Evolutionary conservation across 2,329 filamentous ascomycete species (phyloP).

Genomic region (Colletotrichum lini): DNA sequence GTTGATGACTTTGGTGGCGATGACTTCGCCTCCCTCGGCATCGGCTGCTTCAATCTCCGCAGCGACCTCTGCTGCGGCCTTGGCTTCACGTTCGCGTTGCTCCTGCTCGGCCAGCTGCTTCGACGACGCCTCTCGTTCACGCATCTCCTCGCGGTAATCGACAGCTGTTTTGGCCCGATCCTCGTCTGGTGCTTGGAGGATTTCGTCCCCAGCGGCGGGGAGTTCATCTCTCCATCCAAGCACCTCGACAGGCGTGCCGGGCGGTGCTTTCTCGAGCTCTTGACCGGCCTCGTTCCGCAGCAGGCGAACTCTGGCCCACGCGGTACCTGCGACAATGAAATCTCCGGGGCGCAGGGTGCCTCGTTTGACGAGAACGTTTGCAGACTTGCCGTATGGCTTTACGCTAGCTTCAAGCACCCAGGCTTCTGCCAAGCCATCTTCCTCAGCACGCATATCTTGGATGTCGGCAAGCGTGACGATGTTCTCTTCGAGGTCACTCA

Average conservation of each 20-base stretch:
- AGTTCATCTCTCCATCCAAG: conserved; percentile 92
- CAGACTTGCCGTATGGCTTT: conserved; percentile 86
- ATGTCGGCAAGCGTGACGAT: conserved; percentile 89
- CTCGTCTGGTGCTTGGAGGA: conserved; percentile 86
- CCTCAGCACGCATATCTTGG: conserved; percentile 88
- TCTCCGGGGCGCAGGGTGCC: conserved; percentile 88
- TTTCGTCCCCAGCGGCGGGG: conserved; percentile 87
- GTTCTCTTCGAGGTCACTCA: conserved; percentile 92
- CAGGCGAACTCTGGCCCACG: conserved; percentile 88
- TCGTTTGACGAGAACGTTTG: conserved; percentile 89
- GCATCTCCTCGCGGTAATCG: conserved; percentile 80
- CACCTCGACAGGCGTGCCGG: conserved; percentile 91
- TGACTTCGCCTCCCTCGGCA: conserved; percentile 51
- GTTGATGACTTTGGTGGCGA: conserved; percentile 70
- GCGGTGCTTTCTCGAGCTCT: conserved; percentile 80
- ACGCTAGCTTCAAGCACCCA: conserved; percentile 95
- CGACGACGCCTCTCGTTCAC: conserved; percentile 82
- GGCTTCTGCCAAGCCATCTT: conserved; percentile 84
- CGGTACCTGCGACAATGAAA: conserved; percentile 87
- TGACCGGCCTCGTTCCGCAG: conserved; percentile 88
- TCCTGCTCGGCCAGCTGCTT: conserved; percentile 84
- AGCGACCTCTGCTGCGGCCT: conserved; percentile 56
- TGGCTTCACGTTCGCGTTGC: conserved; percentile 70
- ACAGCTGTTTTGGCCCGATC: conserved; percentile 83
- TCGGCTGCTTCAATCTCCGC: conserved; percentile 56